Percentiles rank a stretch among this genome's conserved stretches.
These are phyloP conservation scores for Prunus yedoensis DNA, from an alignment of 331 rosid genomes.

Conservation along the genomic window DNA sequence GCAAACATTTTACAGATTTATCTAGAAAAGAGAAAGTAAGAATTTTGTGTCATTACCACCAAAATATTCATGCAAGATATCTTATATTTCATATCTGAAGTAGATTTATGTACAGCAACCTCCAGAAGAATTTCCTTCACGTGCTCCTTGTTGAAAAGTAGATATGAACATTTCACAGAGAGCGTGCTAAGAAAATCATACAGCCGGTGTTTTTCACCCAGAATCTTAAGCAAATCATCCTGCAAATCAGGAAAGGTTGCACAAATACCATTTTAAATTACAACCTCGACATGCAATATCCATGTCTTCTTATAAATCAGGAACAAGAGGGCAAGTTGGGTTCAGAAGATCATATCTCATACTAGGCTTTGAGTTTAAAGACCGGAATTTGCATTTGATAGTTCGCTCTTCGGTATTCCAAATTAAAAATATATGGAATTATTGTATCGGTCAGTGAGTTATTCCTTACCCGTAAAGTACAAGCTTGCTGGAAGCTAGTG, in stretches of 20 bases:
- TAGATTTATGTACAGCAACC: conserved; percentile 51
- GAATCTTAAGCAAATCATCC: conserved; percentile 86
- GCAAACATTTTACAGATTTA: background rate
- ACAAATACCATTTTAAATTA: conserved; percentile 22
- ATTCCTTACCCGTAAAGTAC: conserved; percentile 55
- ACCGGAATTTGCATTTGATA: background rate
- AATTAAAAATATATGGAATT: background rate
- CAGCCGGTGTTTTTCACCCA: conserved; percentile 87
- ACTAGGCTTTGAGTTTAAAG: background rate
- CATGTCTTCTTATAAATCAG: conserved; percentile 4
- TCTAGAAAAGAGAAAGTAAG: conserved; percentile 8
- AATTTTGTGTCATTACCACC: conserved; percentile 62
- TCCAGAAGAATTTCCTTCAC: conserved; percentile 75
- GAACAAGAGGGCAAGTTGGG: background rate
- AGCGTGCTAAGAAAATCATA: conserved; percentile 70
- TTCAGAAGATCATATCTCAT: conserved; percentile 2
- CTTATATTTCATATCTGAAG: conserved; percentile 42
- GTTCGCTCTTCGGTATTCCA: background rate
- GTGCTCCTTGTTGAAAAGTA: conserved; percentile 94
- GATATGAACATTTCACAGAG: conserved; percentile 80
- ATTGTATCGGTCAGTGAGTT: conserved; percentile 13
- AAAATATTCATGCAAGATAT: conserved; percentile 72
- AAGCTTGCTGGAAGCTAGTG: conserved; percentile 69
- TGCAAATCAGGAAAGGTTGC: conserved; percentile 33
- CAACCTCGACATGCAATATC: conserved; percentile 19